These are phyloP conservation scores for Fusarium sp. DNA, from an alignment of 2,329 filamentous ascomycete genomes.

Conservation along the genomic window DNA sequence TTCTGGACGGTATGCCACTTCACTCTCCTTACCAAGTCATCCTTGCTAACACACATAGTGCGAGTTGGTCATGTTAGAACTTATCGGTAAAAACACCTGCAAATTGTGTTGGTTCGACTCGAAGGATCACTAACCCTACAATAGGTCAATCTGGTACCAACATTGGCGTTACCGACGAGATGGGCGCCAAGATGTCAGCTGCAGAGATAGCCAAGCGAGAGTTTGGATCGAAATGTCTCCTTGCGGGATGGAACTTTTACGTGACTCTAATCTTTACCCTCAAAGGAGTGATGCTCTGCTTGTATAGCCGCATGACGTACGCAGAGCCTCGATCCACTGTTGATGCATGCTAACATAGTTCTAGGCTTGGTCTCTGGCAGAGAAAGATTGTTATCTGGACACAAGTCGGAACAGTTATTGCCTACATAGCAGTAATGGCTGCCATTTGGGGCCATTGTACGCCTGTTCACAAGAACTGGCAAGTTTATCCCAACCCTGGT, in stretches of 20 bases:
- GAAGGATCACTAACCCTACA: slow-evolving; percentile 12
- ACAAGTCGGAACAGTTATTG: slow-evolving; percentile 40
- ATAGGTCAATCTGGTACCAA: slow-evolving; percentile 52
- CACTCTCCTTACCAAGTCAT: neutral
- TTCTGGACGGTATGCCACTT: slow-evolving; percentile 50
- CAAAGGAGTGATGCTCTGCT: slow-evolving; percentile 55
- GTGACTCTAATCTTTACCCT: slow-evolving; percentile 54
- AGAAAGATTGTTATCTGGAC: slow-evolving; percentile 51
- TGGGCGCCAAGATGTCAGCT: slow-evolving; percentile 44
- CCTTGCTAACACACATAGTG: slow-evolving; percentile 21
- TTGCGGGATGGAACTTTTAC: slow-evolving; percentile 54
- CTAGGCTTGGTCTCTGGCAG: slow-evolving; percentile 49
- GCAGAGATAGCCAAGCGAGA: slow-evolving; percentile 42
- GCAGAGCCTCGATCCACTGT: slow-evolving; percentile 6
- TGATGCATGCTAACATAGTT: slow-evolving; percentile 2
- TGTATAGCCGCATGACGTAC: slow-evolving; percentile 55
- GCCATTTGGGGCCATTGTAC: slow-evolving; percentile 50
- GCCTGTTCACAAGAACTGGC: slow-evolving; percentile 52
- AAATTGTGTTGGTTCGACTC: neutral
- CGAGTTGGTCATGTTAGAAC: slow-evolving; percentile 46
- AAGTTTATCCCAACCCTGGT: slow-evolving; percentile 53
- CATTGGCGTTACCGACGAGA: slow-evolving; percentile 47
- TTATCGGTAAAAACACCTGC: slow-evolving; percentile 42
- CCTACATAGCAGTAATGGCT: slow-evolving; percentile 47
- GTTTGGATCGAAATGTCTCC: slow-evolving; percentile 48